Conservation (phyloP, 345 rosid species). For the Citrus medica region DNA sequence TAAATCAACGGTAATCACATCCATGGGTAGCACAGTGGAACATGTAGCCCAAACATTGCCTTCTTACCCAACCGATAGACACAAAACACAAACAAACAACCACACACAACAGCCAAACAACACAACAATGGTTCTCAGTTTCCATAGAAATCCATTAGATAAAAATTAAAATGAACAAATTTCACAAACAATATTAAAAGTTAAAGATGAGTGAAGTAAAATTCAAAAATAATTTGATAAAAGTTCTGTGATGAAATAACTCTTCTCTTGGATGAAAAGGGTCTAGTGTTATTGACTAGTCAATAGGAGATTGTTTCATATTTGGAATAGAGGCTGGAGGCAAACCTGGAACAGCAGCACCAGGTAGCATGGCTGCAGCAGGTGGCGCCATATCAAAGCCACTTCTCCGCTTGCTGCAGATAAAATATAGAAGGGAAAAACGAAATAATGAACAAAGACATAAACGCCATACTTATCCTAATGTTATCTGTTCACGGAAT, state of each 20-base stretch:
- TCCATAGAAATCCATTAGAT: slow-evolving; percentile 16
- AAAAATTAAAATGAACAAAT: slow-evolving; percentile 10
- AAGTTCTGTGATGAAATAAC: not conserved
- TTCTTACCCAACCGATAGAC: slow-evolving; percentile 29
- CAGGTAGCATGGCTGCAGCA: slow-evolving; percentile 7
- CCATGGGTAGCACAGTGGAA: slow-evolving; percentile 24
- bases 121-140: slow-evolving; percentile 27
- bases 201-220: not conserved
- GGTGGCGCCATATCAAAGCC: slow-evolving; percentile 30
- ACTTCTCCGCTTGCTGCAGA: slow-evolving; percentile 27
- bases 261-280: not conserved
- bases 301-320: not conserved
- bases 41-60: slow-evolving; percentile 32
- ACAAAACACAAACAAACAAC: slow-evolving; percentile 26
- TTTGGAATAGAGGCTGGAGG: not conserved
- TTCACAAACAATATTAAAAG: slow-evolving; percentile 1
- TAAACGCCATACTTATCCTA: not conserved
- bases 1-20: slow-evolving; percentile 21
- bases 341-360: slow-evolving; percentile 18
- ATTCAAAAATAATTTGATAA: not conserved
- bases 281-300: not conserved
- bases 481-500: not conserved
- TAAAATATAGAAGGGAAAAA: not conserved
- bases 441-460: not conserved
- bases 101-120: slow-evolving; percentile 31